Percentiles rank a stretch among this genome's conserved stretches.
These are phyloP conservation scores for Fusarium chaquense DNA, from an alignment of 2,329 filamentous ascomycete genomes.

Conservation along the genomic window DNA sequence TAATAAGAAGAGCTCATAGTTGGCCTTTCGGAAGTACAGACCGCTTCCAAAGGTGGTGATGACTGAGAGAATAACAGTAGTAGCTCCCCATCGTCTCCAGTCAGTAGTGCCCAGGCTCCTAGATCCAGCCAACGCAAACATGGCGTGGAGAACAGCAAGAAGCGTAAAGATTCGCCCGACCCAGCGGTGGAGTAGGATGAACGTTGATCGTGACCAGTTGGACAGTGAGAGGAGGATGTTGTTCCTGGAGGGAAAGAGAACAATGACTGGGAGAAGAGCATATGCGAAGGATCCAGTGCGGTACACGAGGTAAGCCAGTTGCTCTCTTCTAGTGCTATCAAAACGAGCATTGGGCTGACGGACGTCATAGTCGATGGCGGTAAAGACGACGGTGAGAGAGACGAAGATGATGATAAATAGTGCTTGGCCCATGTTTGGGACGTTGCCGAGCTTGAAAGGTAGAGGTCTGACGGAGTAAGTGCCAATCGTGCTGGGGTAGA, in stretches of 20 bases:
- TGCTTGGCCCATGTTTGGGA: conserved; percentile 12
- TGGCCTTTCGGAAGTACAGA: conserved; percentile 49
- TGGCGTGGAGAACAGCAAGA: conserved; percentile 5
- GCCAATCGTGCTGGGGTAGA: conserved; percentile 22
- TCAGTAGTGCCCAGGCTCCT: neutral
- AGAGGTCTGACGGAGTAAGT: conserved; percentile 18
- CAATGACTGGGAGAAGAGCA: conserved; percentile 3
- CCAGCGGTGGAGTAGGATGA: conserved; percentile 18
- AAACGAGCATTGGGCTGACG: conserved; percentile 8
- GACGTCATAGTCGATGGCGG: conserved; percentile 1
- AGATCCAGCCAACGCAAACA: neutral
- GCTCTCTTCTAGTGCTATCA: neutral
- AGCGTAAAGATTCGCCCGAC: conserved; percentile 14
- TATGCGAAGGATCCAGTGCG: conserved; percentile 17
- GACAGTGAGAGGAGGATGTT: conserved; percentile 11
- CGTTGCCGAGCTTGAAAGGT: conserved; percentile 15
- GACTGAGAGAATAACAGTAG: neutral
- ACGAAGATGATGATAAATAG: conserved; percentile 4
- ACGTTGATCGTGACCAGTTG: conserved; percentile 12
- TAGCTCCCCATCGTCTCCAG: conserved; percentile 12
- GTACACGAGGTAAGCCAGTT: conserved; percentile 7
- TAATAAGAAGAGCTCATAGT: conserved; percentile 61
- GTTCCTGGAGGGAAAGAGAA: conserved; percentile 9
- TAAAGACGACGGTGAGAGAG: neutral
- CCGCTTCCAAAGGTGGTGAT: conserved; percentile 13